Percentiles rank a stretch among this genome's conserved stretches.
phyloP scores from a whole-genome alignment of 176 grass and related monocot genomes.

The Ensete ventricosum region DNA sequence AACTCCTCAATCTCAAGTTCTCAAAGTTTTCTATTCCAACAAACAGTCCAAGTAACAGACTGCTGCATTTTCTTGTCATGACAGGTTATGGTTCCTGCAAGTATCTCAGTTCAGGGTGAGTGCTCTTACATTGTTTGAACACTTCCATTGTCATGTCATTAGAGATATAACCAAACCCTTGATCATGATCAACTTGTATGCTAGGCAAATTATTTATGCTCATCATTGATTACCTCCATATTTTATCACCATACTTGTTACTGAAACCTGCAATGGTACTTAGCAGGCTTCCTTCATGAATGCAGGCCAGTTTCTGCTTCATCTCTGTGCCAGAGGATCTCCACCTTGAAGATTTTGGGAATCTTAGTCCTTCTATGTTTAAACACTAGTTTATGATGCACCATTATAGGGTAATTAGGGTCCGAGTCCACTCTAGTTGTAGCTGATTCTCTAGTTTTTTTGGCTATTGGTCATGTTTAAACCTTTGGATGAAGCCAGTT shows the following conservation, averaged over 20 bases:
- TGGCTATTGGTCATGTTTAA: no score
- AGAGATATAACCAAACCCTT: no score
- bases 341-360: not conserved
- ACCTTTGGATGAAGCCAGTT: no score
- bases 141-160: no score
- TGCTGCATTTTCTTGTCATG: not conserved
- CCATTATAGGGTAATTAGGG: no score
- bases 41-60: no score
- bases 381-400: not conserved
- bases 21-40: not conserved
- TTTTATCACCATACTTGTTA: not conserved
- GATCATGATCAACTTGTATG: no score
- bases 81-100: slow-evolving; percentile 72
- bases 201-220: no score
- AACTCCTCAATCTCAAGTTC: not conserved
- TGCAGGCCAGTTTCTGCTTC: not conserved
- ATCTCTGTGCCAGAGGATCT: not conserved
- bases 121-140: not conserved
- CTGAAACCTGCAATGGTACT: no score
- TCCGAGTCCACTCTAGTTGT: no score
- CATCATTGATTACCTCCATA: no score
- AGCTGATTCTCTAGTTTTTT: no score
- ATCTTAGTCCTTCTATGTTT: slow-evolving; percentile 21
- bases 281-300: not conserved
- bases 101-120: slow-evolving; percentile 74